phyloP scores from a whole-genome alignment of 1,284 basidiomycete species.

The Cryptococcus sp. region DNA sequence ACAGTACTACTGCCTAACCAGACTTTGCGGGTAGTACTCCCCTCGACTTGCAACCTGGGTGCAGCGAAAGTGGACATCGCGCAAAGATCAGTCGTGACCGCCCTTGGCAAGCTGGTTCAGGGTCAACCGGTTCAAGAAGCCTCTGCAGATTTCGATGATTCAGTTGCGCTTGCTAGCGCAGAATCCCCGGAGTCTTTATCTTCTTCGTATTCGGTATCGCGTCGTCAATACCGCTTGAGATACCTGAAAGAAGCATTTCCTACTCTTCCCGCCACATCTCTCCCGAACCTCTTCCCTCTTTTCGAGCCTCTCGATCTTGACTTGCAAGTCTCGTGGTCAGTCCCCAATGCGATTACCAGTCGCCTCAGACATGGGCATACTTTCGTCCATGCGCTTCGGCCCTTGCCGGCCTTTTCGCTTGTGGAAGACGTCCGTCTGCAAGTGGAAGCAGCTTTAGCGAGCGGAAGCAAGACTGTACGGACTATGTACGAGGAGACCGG shows the following conservation, averaged over 20 bases:
- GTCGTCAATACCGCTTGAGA: conserved; percentile 44
- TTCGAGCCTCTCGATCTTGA: conserved; percentile 73
- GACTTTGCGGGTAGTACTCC: conserved; percentile 22
- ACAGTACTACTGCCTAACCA: conserved; percentile 36
- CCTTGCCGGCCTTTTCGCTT: conserved; percentile 65
- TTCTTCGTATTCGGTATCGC: conserved; percentile 23
- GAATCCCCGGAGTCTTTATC: not conserved
- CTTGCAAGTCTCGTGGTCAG: conserved; percentile 71
- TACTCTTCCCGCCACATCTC: conserved; percentile 61
- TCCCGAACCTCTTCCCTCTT: conserved; percentile 71
- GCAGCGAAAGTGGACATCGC: conserved; percentile 15
- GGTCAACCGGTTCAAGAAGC: conserved; percentile 21
- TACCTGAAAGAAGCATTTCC: conserved; percentile 58
- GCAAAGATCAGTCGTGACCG: conserved; percentile 27
- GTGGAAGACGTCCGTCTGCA: conserved; percentile 62
- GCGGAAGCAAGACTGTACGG: conserved; percentile 63
- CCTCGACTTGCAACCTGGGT: not conserved
- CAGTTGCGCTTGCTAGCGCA: conserved; percentile 1
- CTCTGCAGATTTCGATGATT: conserved; percentile 6
- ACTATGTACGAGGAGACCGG: conserved; percentile 89
- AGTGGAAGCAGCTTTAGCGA: conserved; percentile 61
- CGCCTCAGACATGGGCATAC: conserved; percentile 63
- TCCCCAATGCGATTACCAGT: conserved; percentile 55
- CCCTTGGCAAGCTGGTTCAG: conserved; percentile 33
- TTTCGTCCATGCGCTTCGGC: conserved; percentile 61